These are phyloP conservation scores for Salix udensis DNA, from an alignment of 345 rosid genomes.

Conservation along the genomic window DNA sequence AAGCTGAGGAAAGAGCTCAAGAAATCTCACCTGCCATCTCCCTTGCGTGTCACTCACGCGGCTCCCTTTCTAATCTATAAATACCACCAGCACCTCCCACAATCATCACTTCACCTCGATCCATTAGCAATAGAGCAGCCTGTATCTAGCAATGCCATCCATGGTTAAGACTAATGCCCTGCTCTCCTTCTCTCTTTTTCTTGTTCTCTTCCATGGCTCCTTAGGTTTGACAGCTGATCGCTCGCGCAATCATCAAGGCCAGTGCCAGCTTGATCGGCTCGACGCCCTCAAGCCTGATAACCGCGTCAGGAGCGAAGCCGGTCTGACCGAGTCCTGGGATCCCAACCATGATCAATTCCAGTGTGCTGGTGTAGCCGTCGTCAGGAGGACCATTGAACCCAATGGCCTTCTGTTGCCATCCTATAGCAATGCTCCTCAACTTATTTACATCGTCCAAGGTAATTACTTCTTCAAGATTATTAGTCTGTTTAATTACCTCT, in stretches of 20 bases:
- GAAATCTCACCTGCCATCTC: background rate
- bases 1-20: conserved; percentile 15
- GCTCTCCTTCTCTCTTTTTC: conserved; percentile 35
- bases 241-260: conserved; percentile 14
- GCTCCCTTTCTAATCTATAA: conserved; percentile 17
- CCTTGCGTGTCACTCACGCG: conserved; percentile 8
- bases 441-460: conserved; percentile 52
- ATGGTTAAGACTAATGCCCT: conserved; percentile 27
- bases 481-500: background rate
- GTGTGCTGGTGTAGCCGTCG: conserved; percentile 53
- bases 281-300: conserved; percentile 46
- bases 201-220: conserved; percentile 42
- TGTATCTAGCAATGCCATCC: background rate
- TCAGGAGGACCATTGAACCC: conserved; percentile 36
- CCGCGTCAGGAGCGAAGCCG: conserved; percentile 48
- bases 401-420: conserved; percentile 59
- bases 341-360: conserved; percentile 48
- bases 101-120: conserved; percentile 1
- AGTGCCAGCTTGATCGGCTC: conserved; percentile 54
- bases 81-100: conserved; percentile 6
- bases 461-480: too few species aligned
- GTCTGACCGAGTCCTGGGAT: conserved; percentile 55
- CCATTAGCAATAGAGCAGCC: background rate
- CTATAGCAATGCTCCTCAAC: conserved; percentile 38
- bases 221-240: conserved; percentile 15